Base-by-base conservation (phyloP, 176 grass and related monocot genomes). In the Tuctoria greenei region DNA sequence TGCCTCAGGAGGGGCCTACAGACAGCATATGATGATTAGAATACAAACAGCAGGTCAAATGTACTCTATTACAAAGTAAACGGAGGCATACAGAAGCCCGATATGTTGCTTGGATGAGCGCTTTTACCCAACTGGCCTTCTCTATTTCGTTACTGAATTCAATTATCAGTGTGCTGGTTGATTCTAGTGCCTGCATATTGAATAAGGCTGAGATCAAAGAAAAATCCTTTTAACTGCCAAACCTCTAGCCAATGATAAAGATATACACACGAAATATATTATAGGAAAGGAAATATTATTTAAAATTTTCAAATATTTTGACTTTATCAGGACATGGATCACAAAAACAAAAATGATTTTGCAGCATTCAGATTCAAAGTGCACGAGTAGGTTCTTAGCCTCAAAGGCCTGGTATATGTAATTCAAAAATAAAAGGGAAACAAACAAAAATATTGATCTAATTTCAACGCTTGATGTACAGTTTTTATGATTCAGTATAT, bases 101-200 rank as follows among this genome's bases (percentile, higher is more conserved):
- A 74, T 97, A 97, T 79, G 91, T 97, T 62, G 89, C 86, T 87
- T 97, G 86, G 56, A 97, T 75, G 52, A 97, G 86, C 13, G 73
- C 68, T 85, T 93, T 97, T 73, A 93, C 81, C 95, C 95, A 97
- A 80, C 67, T 86, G 61, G 79, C 59, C 78, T 92, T 97, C 81
- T 91, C 91, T 17, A 74, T 86, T 63, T 97, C 84, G 72, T 89
- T 87, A 79, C 23, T 64, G 49, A 93, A 92, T 82, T 97, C 91
- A 76, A 93, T 79, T 63, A 97, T 87, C 37, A 93, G 40, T 74
- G 95, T 92, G 83, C 76, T 93, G 21, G 88, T 97, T 64, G 91
- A 93, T 84, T 93, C 91, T 82, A 97, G 52, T 73, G 91, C 95
- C 91, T 97, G 88, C 76, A 85, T 71, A 84, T 74, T n/a, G n/a